Evolutionary conservation across 108 stramenopile genomes (phyloP).

Genomic region (Skeletonema potamos): DNA sequence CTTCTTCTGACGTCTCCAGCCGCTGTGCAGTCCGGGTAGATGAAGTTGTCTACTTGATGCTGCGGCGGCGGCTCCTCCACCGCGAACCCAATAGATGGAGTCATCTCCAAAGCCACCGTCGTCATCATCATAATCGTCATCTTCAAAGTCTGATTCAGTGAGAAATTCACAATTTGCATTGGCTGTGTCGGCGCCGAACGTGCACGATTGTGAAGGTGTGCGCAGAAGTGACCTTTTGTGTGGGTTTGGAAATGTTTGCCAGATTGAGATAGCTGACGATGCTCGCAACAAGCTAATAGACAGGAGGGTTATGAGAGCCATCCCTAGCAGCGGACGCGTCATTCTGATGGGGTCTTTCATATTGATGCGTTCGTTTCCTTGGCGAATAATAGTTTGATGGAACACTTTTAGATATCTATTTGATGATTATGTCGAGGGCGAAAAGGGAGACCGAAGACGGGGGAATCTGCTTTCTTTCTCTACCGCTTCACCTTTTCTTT

Average conservation of each 20-base stretch:
- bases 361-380: no score
- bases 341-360: background rate
- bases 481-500: no score
- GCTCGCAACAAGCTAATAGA: background rate
- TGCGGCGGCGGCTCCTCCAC: background rate
- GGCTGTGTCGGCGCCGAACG: background rate
- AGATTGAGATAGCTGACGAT: background rate
- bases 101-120: background rate
- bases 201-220: background rate
- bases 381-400: no score
- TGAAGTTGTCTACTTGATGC: background rate
- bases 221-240: background rate
- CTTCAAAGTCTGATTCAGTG: background rate
- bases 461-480: no score
- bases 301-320: background rate
- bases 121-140: background rate
- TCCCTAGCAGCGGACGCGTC: background rate
- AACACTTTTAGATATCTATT: no score
- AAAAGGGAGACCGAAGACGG: no score
- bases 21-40: background rate
- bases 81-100: background rate
- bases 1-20: background rate
- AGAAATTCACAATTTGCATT: background rate
- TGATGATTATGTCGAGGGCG: no score
- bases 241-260: background rate